phyloP scores from a whole-genome alignment of 139 green algal genomes.

The Tetraselmis chui region DNA sequence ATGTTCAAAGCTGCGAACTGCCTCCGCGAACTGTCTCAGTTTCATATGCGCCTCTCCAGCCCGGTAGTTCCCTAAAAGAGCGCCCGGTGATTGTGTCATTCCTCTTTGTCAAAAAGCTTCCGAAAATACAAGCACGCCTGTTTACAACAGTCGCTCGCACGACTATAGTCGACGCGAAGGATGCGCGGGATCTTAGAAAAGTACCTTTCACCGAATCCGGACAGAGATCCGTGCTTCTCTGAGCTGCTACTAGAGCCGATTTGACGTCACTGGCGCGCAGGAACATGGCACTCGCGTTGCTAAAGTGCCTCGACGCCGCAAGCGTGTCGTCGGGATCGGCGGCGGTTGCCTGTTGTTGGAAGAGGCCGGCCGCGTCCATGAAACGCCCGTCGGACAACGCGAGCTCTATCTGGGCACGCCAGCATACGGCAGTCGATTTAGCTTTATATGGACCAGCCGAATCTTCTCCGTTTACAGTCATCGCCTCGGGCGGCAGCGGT shows the following conservation, averaged over 20 bases:
- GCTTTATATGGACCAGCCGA: no score
- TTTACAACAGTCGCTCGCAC: no score
- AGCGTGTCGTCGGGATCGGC: neutral
- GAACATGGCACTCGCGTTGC: neutral
- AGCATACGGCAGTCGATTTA: no score
- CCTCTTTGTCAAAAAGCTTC: no score
- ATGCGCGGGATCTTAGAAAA: no score
- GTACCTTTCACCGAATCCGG: neutral
- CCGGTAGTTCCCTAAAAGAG: neutral
- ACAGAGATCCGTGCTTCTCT: neutral
- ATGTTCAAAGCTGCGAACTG: neutral
- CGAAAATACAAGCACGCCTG: no score
- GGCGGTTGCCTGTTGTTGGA: neutral
- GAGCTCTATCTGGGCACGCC: no score
- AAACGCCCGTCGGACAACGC: no score
- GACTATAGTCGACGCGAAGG: no score
- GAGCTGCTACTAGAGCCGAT: neutral
- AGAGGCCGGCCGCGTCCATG: neutral
- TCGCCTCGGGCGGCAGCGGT: no score
- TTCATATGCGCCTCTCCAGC: neutral
- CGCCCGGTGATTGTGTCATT: no score
- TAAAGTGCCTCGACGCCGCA: neutral
- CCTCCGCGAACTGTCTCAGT: neutral
- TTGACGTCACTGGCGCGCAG: neutral
- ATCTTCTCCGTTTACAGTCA: no score